Evolutionary conservation across 495 filamentous ascomycete species (phyloP).

Genomic region (Endocarpon pusillum): DNA sequence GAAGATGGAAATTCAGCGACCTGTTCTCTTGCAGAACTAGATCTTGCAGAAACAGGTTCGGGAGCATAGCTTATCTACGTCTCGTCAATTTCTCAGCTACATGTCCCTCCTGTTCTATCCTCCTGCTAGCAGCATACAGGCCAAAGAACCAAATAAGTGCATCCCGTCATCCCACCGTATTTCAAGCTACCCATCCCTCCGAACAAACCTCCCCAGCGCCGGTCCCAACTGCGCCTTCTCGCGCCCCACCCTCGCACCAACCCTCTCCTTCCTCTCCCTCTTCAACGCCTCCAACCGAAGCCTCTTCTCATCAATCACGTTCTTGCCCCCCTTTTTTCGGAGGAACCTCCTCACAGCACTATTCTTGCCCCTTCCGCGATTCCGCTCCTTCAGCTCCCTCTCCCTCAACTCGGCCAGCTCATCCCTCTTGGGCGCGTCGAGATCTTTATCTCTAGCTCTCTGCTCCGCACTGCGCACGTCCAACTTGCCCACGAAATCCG

Average conservation of each 20-base stretch:
- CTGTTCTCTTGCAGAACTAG: too few species aligned
- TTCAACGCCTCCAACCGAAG: conserved; percentile 49
- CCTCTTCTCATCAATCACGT: conserved; percentile 80
- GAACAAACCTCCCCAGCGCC: conserved; percentile 51
- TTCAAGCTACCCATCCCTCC: conserved; percentile 27
- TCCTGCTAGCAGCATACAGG: conserved; percentile 1
- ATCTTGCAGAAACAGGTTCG: too few species aligned
- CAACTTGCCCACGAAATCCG: conserved; percentile 73
- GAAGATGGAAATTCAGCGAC: too few species aligned
- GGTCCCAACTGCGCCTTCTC: conserved; percentile 48
- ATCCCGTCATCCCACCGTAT: conserved; percentile 1
- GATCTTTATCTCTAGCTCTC: conserved; percentile 52
- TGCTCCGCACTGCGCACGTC: conserved; percentile 61
- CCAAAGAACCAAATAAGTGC: conserved; percentile 1
- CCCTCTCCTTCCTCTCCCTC: conserved; percentile 42
- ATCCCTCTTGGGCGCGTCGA: conserved; percentile 57
- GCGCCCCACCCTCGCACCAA: conserved; percentile 45
- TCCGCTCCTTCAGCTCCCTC: conserved; percentile 42
- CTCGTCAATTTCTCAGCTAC: too few species aligned
- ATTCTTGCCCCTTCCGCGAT: conserved; percentile 81
- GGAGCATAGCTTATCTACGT: too few species aligned
- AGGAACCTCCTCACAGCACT: conserved; percentile 70
- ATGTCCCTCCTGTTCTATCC: conserved; percentile 1
- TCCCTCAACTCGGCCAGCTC: conserved; percentile 47
- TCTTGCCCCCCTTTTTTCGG: conserved; percentile 74